These are phyloP conservation scores for Vanrija sp. DNA, from an alignment of 1,284 basidiomycete species.

Conservation along the genomic window DNA sequence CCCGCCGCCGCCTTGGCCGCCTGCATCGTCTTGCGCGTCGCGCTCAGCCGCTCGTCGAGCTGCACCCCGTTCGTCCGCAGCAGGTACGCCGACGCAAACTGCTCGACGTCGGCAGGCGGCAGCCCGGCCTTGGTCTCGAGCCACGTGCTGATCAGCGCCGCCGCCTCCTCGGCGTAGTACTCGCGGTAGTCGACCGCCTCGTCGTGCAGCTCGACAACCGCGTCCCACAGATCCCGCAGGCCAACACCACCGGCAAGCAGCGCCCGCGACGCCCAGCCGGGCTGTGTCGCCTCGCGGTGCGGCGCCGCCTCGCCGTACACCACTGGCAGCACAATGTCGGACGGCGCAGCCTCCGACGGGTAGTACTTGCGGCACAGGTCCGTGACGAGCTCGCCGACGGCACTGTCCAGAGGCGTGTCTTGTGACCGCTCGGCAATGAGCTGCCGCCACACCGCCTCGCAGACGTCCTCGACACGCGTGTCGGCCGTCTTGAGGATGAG, in stretches of 20 bases:
- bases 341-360: slow-evolving; percentile 66
- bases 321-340: slow-evolving; percentile 39
- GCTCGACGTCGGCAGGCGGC: slow-evolving; percentile 30
- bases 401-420: slow-evolving; percentile 4
- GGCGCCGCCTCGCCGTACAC: slow-evolving; percentile 28
- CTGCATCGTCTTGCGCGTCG: slow-evolving; percentile 31
- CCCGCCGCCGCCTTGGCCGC: slow-evolving; percentile 33
- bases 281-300: neutral
- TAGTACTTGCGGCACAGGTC: slow-evolving; percentile 78
- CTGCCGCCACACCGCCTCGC: slow-evolving; percentile 80
- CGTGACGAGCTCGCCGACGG: slow-evolving; percentile 52
- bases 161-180: slow-evolving; percentile 44
- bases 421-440: slow-evolving; percentile 55
- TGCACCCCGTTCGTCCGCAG: slow-evolving; percentile 21
- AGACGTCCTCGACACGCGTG: slow-evolving; percentile 76
- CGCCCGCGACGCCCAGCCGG: slow-evolving; percentile 30
- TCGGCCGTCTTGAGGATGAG: slow-evolving; percentile 91
- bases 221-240: slow-evolving; percentile 39
- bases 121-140: slow-evolving; percentile 15
- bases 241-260: slow-evolving; percentile 38
- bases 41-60: slow-evolving; percentile 20
- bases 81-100: slow-evolving; percentile 37
- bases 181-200: slow-evolving; percentile 32
- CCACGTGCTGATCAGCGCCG: slow-evolving; percentile 25
- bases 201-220: slow-evolving; percentile 29